A percentile compares a stretch with the other conserved stretches of the same genome.
Conservation (phyloP, 1,284 basidiomycete genomes). For the Sporisorium graminicola region DNA sequence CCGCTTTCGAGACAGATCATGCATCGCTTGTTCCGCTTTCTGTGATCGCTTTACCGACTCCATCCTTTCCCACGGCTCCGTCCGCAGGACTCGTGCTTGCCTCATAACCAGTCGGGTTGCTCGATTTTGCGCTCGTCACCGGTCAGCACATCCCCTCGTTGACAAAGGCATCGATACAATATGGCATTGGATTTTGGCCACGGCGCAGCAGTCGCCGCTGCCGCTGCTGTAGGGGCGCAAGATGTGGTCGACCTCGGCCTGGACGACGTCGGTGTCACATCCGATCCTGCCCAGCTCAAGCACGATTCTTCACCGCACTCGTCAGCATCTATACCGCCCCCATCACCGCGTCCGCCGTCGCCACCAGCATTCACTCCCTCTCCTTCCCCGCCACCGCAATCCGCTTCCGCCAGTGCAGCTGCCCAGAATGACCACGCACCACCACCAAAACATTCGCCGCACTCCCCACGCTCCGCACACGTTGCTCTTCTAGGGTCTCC, state of each 20-base stretch:
- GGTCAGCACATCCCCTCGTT: background rate
- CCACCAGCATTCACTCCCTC: conserved; percentile 48
- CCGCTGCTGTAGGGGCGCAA: background rate
- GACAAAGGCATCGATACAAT: background rate
- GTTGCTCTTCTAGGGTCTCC: conserved; percentile 3
- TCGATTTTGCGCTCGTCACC: background rate
- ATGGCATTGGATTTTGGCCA: conserved; percentile 9
- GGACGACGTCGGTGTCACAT: background rate
- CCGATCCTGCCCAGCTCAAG: conserved; percentile 4
- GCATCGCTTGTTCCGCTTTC: conserved; percentile 8
- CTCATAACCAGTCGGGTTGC: background rate
- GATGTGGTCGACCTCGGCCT: background rate
- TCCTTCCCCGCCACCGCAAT: conserved; percentile 36
- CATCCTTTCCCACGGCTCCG: background rate
- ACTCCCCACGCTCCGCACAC: background rate
- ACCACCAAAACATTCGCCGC: conserved; percentile 1
- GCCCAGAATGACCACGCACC: background rate
- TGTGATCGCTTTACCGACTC: conserved; percentile 6
- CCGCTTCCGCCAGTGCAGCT: background rate
- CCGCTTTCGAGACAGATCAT: conserved; percentile 3
- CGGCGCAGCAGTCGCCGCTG: background rate
- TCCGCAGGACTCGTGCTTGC: background rate
- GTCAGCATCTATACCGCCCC: conserved; percentile 29
- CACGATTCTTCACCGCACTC: conserved; percentile 16
- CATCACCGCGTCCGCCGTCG: conserved; percentile 31